Evolutionary conservation across 179 eudicot genomes (phyloP), one percentile per base, ranked within the genome.

Genomic region (Corrigiola litoralis): DNA sequence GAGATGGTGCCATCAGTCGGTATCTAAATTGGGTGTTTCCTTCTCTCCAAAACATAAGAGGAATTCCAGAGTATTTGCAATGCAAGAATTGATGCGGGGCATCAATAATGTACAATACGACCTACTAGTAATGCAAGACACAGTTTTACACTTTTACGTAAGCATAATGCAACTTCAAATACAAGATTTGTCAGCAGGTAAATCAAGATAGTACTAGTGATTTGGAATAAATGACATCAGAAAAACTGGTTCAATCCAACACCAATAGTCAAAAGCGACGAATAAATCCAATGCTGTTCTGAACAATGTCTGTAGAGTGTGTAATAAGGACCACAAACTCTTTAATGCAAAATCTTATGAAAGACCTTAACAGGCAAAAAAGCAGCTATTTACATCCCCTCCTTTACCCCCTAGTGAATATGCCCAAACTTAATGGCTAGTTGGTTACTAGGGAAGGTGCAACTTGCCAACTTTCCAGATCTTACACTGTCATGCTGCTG

Each of bases 331-430:
- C 61, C 45, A 36, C 42, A 34, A 36, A 38, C 45, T 46, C 38
- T 21, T 16, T 20, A 37, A 58, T 36, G 46, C 46, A 37, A 58
- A 58, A 10, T 18, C 20, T 51, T 2, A 29, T 54, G 7, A 17
- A 0, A 54, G 23, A 29, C 23, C 38, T 18, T 9, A 1, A 45
- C 50, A 10, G 16, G 1, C 18, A 45, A 10, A 42, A 27, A 9
- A 27, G 10, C 11, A 7, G 38, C 49, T 21, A 59, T 41, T 41
- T 16, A 38, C 63, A 48, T 16, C 41, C 63, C 11, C 63, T 40
- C 36, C 63, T 59, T 59, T 59, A 23, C 34, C 34, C 34, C 2
- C 49, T 6, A 14, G 11, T 14, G 63, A 59, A 59, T 59, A 59
- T 59, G 49, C 50, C 40, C 32, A 14, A 14, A 38, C 12, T 5